Evolutionary conservation across 2,329 filamentous ascomycete species (phyloP), one percentile per base, ranked within the genome.

Genomic region (Colletotrichum eremochloae): DNA sequence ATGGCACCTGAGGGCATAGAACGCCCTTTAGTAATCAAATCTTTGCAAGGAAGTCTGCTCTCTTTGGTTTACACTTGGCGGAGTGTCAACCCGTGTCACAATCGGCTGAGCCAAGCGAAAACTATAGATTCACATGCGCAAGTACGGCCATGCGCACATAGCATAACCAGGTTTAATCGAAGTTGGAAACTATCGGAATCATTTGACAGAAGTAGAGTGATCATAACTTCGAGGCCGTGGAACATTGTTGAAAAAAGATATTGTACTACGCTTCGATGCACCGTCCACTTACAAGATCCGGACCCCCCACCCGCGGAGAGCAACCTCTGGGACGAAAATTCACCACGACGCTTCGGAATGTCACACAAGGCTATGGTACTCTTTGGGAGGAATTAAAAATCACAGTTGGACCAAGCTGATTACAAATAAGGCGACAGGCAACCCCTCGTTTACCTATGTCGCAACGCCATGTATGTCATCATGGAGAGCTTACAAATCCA

Each of bases 401-500:
- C 40, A n/a, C 14, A 33, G 8, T 31, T 7, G 31, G 18, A 31
- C 12, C 12, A n/a, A 33, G 58, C 20, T 7, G 44, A 62, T 62
- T 62, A 62, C 58, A n/a, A 62, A 62, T 48, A n/a, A 52, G 61
- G 61, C 61, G 14, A 14, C 36, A 14, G 20, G 14, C 15, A 40
- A 31, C 46, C 44, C 48, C 61, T 42, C 61, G 6, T 53, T 48
- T 52, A 36, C 3, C 24, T 18, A n/a, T 33, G 38, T 36, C 44
- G n/a, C 38, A 24, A 20, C 15, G 29, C 7, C 15, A 24, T n/a
- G 46, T 36, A 14, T 33, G 20, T 20, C 57, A n/a, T 46, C 24
- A 29, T 20, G 36, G 14, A 42, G n/a, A 14, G 62, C 62, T 64
- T 64, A 64, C 62, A 64, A 64, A 64, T 64, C 38, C 40, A 42